Evolutionary conservation across 2,329 filamentous ascomycete species (phyloP), one percentile per base, ranked within the genome.

Genomic region (Ophiostoma tasmaniense): DNA sequence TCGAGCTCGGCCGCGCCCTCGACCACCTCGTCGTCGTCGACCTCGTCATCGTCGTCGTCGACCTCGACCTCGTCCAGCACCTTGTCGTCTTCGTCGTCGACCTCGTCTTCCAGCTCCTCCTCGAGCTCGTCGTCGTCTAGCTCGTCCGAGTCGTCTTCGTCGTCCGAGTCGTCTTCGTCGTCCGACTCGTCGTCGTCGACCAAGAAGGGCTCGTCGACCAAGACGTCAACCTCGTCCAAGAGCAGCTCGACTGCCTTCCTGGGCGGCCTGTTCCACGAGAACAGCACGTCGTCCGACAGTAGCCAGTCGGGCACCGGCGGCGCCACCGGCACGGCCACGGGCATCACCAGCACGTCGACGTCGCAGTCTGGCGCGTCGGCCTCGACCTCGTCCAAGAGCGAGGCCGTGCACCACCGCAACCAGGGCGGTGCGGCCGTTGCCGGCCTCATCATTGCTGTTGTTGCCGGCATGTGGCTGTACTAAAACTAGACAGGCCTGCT

Each of bases 391-490:
- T 72, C 75, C 25, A 64, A 64, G 61, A 84, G 78, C 71, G 82
- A 84, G 72, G 82, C 80, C 25, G 75, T 74, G 5, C 77, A 74
- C 6, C 78, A 79, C 20, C 61, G 61, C 61, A 81, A 80, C 64
- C 80, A 85, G 72, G 81, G 82, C 66, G 81, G 81, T 67, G 80
- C 81, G 66, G 83, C 85, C 66, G 76, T 85, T 52, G 84, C 80
- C 8, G 84, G 85, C 64, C 79, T 87, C 28, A 78, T 87, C 61
- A 80, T 87, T 64, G 85, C 85, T 67, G 80, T 87, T 62, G 78
- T 86, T 39, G 85, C 83, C 30, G 81, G 84, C 33, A 80, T 81
- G 20, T 83, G 79, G 73, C 77, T 85, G 71, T 81, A 82, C 72
- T 85, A 72, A 10, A n/a, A 2, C 8, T 52, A 13, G 33, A 33